Conservation (phyloP, 2,329 filamentous ascomycete genomes). For the Fusarium denticulatum region DNA sequence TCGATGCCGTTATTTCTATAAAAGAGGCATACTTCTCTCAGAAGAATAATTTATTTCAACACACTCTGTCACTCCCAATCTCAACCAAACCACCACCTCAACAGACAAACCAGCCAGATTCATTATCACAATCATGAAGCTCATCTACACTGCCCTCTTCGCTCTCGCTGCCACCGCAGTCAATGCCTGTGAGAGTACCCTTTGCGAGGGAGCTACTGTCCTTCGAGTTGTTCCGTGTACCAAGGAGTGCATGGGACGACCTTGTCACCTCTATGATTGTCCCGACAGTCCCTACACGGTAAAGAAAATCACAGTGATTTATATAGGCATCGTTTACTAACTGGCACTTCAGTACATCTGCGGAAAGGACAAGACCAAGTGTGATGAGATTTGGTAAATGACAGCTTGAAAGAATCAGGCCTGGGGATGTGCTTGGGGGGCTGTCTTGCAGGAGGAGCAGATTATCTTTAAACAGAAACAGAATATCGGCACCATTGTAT, state of each 20-base stretch:
- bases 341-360: not conserved
- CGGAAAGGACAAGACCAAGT: slow-evolving; percentile 10
- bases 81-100: too few relatives aligned
- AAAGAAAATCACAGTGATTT: not conserved
- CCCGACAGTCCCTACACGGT: not conserved
- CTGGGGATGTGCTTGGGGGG: not conserved
- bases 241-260: not conserved
- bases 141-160: not conserved
- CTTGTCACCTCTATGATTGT: slow-evolving; percentile 2
- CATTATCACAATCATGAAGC: not conserved
- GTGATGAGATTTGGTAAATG: not conserved
- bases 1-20: not conserved
- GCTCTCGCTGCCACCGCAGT: not conserved
- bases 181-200: not conserved
- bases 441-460: too few relatives aligned
- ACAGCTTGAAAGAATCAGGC: rapidly evolving
- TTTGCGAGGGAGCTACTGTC: not conserved
- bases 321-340: rapidly evolving
- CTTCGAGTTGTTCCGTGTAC: not conserved
- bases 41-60: not conserved
- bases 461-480: too few relatives aligned
- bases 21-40: not conserved
- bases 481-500: too few relatives aligned
- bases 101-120: rapidly evolving
- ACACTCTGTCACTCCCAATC: not conserved